Base-by-base conservation (phyloP, 106 monocot species). In the Vanilla planifolia region DNA sequence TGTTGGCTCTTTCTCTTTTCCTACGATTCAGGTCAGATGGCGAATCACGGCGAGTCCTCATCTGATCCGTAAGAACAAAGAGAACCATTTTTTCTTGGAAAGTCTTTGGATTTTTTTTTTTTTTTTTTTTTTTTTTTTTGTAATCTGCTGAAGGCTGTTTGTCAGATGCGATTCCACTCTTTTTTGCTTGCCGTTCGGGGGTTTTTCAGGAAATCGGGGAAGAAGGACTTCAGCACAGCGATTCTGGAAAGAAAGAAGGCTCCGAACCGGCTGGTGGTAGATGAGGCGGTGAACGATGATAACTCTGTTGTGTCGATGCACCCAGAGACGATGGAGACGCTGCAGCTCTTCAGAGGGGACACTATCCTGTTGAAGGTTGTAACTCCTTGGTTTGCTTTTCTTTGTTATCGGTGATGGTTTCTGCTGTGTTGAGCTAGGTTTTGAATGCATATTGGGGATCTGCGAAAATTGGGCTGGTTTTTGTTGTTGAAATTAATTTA, bases 171-270 rank as follows among this genome's bases (percentile, higher is more conserved):
- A 24, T 30, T 17, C 23, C 29, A 24, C 47, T 40, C 20, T 40
- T 22, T 21, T 34, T 33, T 29, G 33, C 5, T 47, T 21, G 34
- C 34, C 11, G 24, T 23, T 59, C 60, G 27, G 13, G 42, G 44
- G 46, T 7, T 34, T 35, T 59, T 47, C 35, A 29, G 55, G 42
- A 26, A 26, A 10, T 61, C 34, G 39, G 80, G 63, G 63, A 92
- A 86, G 72, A 86, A 69, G 80, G 92, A 92, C 58, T 80, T 71
- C 64, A 83, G 83, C 60, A 86, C 92, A 13, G 92, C 86, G 72
- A 92, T 92, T 40, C 63, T 92, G 26, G 91, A 92, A 66, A 56
- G 91, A 66, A 92, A 92, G 86, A 92, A 92, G 70, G 70, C 91
- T 15, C 72, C 91, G 25, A 92, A 92, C 34, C 73, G 86, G 6